Conservation (phyloP, 768 basidiomycete species). For the Butyriboletus loyo region DNA sequence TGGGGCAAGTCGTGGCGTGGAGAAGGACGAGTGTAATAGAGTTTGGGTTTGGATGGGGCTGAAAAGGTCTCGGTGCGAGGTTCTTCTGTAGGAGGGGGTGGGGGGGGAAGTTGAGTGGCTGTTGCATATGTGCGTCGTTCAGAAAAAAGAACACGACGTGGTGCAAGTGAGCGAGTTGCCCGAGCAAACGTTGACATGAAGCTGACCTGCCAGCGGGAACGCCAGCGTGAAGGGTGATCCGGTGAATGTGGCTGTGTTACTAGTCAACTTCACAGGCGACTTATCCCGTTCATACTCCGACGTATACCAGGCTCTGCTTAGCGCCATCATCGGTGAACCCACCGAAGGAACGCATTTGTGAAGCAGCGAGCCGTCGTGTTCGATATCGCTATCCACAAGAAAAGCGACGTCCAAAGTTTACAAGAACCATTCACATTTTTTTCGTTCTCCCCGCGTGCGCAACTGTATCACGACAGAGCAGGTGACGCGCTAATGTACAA, state of each 20-base stretch:
- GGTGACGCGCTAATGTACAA: too few species aligned
- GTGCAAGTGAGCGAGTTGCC: slow-evolving; percentile 5
- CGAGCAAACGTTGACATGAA: slow-evolving; percentile 18
- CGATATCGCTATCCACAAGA: too few species aligned
- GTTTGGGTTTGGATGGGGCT: slow-evolving; percentile 42
- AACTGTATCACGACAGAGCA: too few species aligned
- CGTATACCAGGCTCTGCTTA: too few species aligned
- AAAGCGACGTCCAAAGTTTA: too few species aligned
- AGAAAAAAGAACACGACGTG: slow-evolving; percentile 8
- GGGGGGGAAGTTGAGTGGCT: slow-evolving; percentile 22
- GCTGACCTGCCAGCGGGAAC: too few species aligned
- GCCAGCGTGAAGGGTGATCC: not conserved
- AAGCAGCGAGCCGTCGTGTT: too few species aligned
- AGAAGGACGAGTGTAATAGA: slow-evolving; percentile 43
- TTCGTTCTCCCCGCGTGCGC: too few species aligned
- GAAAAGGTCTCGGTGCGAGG: slow-evolving; percentile 41
- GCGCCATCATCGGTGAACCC: not conserved
- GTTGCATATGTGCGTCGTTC: slow-evolving; percentile 16
- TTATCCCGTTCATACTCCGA: too few species aligned
- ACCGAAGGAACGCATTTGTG: too few species aligned
- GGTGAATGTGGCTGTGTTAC: slow-evolving; percentile 11
- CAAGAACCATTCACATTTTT: too few species aligned
- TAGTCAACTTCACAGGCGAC: too few species aligned
- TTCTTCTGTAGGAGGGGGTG: slow-evolving; percentile 26
- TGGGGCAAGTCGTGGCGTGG: slow-evolving; percentile 40